A percentile compares a stretch with the other conserved stretches of the same genome.
phyloP scores from a whole-genome alignment of 192 early-diverging fungal species.

The Oehlia diaphana region DNA sequence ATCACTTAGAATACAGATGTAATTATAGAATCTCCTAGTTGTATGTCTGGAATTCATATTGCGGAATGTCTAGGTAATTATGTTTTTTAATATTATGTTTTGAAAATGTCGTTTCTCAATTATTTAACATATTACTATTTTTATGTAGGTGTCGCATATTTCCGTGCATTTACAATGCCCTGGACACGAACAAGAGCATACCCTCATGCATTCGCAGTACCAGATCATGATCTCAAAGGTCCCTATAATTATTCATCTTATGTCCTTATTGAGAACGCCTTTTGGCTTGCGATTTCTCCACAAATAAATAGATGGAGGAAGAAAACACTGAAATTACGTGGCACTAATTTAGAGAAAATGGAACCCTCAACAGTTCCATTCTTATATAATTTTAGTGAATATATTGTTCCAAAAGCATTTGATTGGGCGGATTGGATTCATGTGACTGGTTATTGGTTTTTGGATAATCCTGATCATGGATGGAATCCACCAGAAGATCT shows the following conservation, averaged over 20 bases:
- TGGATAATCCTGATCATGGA: conserved; percentile 61
- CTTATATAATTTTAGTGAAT: conserved; percentile 64
- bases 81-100: neutral
- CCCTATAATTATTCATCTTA: conserved; percentile 68
- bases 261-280: conserved; percentile 66
- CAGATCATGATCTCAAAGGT: conserved; percentile 46
- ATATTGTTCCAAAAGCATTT: conserved; percentile 57
- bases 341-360: conserved; percentile 53
- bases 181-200: conserved; percentile 74
- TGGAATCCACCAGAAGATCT: conserved; percentile 59
- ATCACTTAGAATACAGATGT: conserved; percentile 53
- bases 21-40: conserved; percentile 67
- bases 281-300: conserved; percentile 61
- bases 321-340: conserved; percentile 42
- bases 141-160: conserved; percentile 58
- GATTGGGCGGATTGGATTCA: conserved; percentile 74
- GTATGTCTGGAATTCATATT: conserved; percentile 70
- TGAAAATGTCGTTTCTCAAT: neutral
- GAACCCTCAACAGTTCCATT: conserved; percentile 58
- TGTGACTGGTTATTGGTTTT: conserved; percentile 73
- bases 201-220: conserved; percentile 70
- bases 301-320: conserved; percentile 61
- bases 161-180: conserved; percentile 70
- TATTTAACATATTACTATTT: neutral
- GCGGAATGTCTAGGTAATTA: conserved; percentile 54